Evolutionary conservation across 1,284 basidiomycete species (phyloP).

Genomic region (Ceratobasidium papillatum): DNA sequence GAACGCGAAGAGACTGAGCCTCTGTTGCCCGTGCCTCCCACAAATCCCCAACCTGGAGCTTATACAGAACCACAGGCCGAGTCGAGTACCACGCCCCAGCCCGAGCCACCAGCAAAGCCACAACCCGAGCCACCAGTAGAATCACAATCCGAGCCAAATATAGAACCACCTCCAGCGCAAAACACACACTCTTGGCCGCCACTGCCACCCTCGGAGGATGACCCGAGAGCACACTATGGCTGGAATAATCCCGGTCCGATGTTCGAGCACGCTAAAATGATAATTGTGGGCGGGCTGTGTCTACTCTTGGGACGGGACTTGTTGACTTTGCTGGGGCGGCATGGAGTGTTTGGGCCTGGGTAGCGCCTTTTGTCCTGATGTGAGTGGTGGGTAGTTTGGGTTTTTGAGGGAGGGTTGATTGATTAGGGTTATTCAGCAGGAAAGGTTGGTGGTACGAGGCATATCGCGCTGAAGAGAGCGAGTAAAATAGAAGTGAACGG

Average conservation of each 20-base stretch:
- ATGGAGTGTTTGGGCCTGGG: not conserved
- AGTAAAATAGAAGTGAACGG: too few species aligned
- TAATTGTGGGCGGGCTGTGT: not conserved
- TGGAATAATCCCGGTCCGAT: constrained; percentile 10
- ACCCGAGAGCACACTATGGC: not conserved
- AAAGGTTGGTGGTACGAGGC: too few species aligned
- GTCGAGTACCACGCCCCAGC: too few species aligned
- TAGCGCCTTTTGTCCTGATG: too few species aligned
- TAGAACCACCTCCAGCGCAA: not conserved
- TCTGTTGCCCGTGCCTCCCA: not conserved
- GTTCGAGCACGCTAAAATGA: not conserved
- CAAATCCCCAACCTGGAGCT: not conserved
- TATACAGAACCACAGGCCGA: not conserved
- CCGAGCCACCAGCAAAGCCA: not conserved
- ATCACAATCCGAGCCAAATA: not conserved
- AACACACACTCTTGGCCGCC: not conserved
- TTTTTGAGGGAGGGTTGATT: too few species aligned
- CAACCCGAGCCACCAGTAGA: not conserved
- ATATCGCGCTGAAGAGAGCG: too few species aligned
- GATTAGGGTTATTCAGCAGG: too few species aligned
- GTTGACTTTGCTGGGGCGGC: not conserved
- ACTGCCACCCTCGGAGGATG: not conserved
- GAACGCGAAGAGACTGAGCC: not conserved
- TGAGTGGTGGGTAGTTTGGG: too few species aligned
- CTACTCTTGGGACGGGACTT: not conserved